Evolutionary conservation across 2,329 filamentous ascomycete species (phyloP), one percentile per base, ranked within the genome.

Genomic region (Aaosphaeria pasadenensis): DNA sequence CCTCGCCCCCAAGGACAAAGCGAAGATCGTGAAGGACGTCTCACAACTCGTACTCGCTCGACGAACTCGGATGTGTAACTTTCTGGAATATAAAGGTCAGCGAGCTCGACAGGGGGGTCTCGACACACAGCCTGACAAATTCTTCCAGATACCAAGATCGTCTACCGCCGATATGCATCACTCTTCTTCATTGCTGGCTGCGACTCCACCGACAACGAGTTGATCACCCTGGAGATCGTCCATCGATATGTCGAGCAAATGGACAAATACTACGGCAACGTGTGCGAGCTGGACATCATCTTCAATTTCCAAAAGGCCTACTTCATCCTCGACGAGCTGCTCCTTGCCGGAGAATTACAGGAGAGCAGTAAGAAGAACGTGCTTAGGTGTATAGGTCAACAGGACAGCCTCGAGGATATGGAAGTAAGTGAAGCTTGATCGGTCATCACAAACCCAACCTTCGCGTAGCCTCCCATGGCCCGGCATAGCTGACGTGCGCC

Each of bases 221-320:
- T 99, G 67, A 96, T 97, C 71, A 96, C 90, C 28, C 89, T 99
- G 69, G 94, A 99, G 74, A 91, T 99, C 69, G 95, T 99, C 64
- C 94, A 99, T 74, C 90, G 94, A 74, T 99, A 99, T 71, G 94
- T 99, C 68, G 94, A 99, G 74, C 94, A 99, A 76, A 99, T 99
- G 94, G 94, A 99, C 81, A 99, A 99, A 74, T 99, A 99, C 78
- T 99, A 97, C 73, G 94, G 94, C 73, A 99, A 99, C 72, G 94
- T 99, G 51, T 99, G 94, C 85, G 94, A 99, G 77, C 83, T 99
- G 56, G 91, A 97, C 72, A 96, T 97, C 74, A 99, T 99, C 72
- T 99, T 99, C 83, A 97, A 96, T 71, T 99, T 99, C 73, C 95
- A 96, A 62, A 99, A 99, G 74, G 94, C 94, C 51, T 99, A 99